Base-by-base conservation (phyloP, 129 eudicot species). In the Mikania micrantha region DNA sequence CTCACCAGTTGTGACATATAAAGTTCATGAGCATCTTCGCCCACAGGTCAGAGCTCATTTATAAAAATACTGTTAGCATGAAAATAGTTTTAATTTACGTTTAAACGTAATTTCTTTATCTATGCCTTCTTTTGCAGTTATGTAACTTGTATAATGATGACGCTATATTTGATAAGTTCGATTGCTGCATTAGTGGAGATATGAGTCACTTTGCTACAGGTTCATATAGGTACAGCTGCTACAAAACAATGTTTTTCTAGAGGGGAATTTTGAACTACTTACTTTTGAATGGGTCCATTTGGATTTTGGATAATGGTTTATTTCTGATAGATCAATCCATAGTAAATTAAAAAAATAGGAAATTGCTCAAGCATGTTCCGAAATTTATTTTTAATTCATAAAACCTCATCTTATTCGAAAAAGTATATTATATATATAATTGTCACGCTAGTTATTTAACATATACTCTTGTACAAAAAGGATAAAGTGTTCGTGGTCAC, bases 161-260 rank as follows among this genome's bases (percentile, higher is more conserved):
- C 67, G 86, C 91, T 66, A 87, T 90, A 64, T 90, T 90, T 48
- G 97, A 90, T 70, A 90, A 90, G 76, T 90, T 90, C 45, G 97
- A 80, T 67, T 90, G 97, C 67, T 90, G 97, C 78, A 52, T 87
- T 65, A 83, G 91, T 74, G 91, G 91, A 80, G 90, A 90, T 57
- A 90, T 85, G 57, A 77, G 48, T 69, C 80, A 77, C 45, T 88
- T 87, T 75, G 95, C 97, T 64, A 90, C 95, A 19, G 97, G 97
- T 34, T 85, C 97, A 38, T 90, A 90, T 72, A 87, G 95, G 97
- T 90, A 35, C 31, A 74, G 64, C 60, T 56, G 25, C 41, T 39
- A 45, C 36, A 0, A 4, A 21, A 50, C n/a, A 64, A 15, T 9
- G 32, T 42, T 41, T 21, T 42, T 24, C 13, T 66, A 24, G 52